Conservation (phyloP, 345 rosid species). For the Populus nigra region DNA sequence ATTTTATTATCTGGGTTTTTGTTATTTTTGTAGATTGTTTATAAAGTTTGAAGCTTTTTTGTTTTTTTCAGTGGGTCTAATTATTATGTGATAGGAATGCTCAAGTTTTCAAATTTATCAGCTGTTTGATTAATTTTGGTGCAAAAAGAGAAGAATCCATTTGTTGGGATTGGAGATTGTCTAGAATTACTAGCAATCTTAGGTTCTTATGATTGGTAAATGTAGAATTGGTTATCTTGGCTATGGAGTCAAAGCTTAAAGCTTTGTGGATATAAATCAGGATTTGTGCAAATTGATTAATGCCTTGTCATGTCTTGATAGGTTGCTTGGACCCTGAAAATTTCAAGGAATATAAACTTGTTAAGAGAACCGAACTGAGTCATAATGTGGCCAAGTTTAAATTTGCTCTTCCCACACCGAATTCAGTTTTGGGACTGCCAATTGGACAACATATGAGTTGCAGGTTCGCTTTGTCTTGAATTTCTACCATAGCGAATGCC, state of each 20-base stretch:
- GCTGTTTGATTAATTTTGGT: not conserved
- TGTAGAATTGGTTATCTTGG: not conserved
- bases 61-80: not conserved
- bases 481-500: not conserved
- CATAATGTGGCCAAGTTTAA: constrained; percentile 50
- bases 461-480: constrained; percentile 31
- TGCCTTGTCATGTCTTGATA: constrained; percentile 9
- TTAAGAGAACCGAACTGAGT: constrained; percentile 40
- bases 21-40: not conserved
- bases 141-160: not conserved
- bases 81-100: not conserved
- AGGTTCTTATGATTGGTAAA: not conserved
- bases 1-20: not conserved
- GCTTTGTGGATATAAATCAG: not conserved
- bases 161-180: not conserved
- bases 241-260: not conserved
- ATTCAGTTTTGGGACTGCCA: constrained; percentile 50
- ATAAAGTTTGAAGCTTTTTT: not conserved
- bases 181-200: not conserved
- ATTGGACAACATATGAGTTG: constrained; percentile 58
- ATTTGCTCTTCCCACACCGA: constrained; percentile 48
- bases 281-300: constrained; percentile 1
- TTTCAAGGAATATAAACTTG: constrained; percentile 49
- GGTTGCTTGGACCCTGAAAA: constrained; percentile 48
- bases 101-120: not conserved